Conservation (phyloP, 805 yeast genomes). For the Hanseniaspora valbyensis region DNA sequence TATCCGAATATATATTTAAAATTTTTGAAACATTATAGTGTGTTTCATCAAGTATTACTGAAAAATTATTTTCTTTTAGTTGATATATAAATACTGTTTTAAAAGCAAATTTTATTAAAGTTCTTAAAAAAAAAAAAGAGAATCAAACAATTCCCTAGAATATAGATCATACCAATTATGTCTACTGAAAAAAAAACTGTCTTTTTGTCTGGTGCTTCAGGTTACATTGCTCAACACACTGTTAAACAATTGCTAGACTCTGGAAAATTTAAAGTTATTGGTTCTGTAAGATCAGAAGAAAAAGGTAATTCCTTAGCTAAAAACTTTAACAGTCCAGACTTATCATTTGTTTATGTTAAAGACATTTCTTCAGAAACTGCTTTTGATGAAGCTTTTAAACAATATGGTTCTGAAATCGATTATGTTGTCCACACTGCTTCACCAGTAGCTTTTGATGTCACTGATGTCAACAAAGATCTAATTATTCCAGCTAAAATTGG, state of each 20-base stretch:
- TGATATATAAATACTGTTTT: too few relatives aligned
- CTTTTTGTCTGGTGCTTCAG: slow-evolving; percentile 42
- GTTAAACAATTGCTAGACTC: slow-evolving; percentile 32
- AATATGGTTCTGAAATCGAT: slow-evolving; percentile 32
- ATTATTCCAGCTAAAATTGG: slow-evolving; percentile 49
- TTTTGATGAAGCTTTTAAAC: slow-evolving; percentile 36
- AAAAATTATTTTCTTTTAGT: too few relatives aligned
- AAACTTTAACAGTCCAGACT: slow-evolving; percentile 23
- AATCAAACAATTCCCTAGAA: too few relatives aligned
- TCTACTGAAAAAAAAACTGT: slow-evolving; percentile 22
- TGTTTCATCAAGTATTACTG: too few relatives aligned
- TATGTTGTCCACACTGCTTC: slow-evolving; percentile 42
- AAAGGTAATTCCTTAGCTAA: slow-evolving; percentile 33
- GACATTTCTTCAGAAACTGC: slow-evolving; percentile 32
- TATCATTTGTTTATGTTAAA: slow-evolving; percentile 28
- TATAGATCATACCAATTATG: slow-evolving; percentile 14
- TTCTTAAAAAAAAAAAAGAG: too few relatives aligned
- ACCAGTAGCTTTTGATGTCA: slow-evolving; percentile 32
- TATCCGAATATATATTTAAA: too few relatives aligned
- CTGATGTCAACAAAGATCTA: slow-evolving; percentile 38
- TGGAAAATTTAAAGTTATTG: slow-evolving; percentile 36
- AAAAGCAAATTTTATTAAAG: too few relatives aligned
- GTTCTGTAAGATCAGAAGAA: slow-evolving; percentile 37
- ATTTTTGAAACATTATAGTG: too few relatives aligned
- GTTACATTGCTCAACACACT: slow-evolving; percentile 42